These are phyloP conservation scores for Stemphylium beticola DNA, from an alignment of 2,329 filamentous ascomycete species.

Conservation along the genomic window DNA sequence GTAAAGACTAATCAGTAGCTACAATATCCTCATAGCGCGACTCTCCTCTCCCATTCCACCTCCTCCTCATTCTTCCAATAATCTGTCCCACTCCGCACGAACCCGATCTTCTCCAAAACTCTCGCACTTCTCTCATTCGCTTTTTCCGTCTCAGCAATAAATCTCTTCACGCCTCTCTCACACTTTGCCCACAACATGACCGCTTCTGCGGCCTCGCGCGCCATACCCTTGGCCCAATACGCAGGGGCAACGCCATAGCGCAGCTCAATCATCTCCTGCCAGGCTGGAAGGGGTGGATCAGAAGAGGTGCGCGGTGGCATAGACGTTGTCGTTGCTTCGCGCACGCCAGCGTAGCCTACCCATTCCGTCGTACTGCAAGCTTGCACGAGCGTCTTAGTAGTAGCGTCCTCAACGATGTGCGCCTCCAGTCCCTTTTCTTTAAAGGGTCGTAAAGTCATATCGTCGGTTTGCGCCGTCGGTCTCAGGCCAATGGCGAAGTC, in stretches of 20 bases:
- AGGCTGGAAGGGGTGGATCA: constrained; percentile 18
- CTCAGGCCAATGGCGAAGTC: constrained; percentile 22
- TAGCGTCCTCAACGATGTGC: background rate
- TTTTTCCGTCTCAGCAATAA: constrained; percentile 33
- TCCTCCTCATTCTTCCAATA: constrained; percentile 28
- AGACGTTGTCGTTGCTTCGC: constrained; percentile 25
- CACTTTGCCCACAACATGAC: constrained; percentile 24
- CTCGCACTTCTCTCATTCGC: constrained; percentile 28
- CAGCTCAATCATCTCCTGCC: constrained; percentile 27
- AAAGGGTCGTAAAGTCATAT: background rate
- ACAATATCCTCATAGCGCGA: background rate
- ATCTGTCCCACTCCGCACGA: constrained; percentile 15
- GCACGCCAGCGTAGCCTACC: constrained; percentile 28
- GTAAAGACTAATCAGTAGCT: no score
- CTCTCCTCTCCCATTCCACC: constrained; percentile 20
- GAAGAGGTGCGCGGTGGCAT: constrained; percentile 11
- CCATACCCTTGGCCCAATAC: constrained; percentile 24
- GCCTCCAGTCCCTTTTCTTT: background rate
- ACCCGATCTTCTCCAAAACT: constrained; percentile 37
- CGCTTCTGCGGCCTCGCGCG: constrained; percentile 22
- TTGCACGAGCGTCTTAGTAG: background rate
- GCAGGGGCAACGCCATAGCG: constrained; percentile 20
- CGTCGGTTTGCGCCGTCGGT: background rate
- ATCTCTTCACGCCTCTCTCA: constrained; percentile 16
- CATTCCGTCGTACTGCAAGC: constrained; percentile 1